Conservation (phyloP, 2,329 filamentous ascomycete genomes). For the Botrytis fabae region DNA sequence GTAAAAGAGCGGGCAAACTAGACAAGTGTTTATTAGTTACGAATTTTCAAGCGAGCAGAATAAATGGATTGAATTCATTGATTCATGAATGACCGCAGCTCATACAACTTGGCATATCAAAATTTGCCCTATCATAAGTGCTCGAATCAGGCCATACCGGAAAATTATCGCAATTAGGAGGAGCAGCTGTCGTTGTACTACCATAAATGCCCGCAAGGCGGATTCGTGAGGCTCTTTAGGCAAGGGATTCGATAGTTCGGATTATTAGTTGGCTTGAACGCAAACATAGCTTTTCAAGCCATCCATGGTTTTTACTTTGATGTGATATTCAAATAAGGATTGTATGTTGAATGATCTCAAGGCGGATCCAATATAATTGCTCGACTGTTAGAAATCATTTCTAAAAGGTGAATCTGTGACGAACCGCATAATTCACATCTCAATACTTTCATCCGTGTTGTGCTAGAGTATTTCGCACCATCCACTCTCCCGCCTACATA, state of each 20-base stretch:
- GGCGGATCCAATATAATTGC: background rate
- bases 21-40: no score
- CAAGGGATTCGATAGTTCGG: background rate
- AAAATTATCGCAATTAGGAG: no score
- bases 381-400: background rate
- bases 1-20: background rate
- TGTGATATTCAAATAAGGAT: background rate
- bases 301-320: background rate
- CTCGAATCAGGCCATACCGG: background rate
- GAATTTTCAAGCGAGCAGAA: background rate
- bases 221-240: background rate
- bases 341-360: background rate
- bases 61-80: background rate
- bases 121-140: background rate
- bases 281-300: background rate
- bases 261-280: no score
- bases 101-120: background rate
- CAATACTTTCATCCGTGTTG: background rate
- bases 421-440: background rate
- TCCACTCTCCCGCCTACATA: background rate
- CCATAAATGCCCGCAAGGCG: background rate
- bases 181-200: background rate
- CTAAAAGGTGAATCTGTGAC: background rate
- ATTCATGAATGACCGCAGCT: background rate
- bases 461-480: background rate